Base-by-base conservation (phyloP, 768 basidiomycete genomes). In the Lyophyllum semitale region DNA sequence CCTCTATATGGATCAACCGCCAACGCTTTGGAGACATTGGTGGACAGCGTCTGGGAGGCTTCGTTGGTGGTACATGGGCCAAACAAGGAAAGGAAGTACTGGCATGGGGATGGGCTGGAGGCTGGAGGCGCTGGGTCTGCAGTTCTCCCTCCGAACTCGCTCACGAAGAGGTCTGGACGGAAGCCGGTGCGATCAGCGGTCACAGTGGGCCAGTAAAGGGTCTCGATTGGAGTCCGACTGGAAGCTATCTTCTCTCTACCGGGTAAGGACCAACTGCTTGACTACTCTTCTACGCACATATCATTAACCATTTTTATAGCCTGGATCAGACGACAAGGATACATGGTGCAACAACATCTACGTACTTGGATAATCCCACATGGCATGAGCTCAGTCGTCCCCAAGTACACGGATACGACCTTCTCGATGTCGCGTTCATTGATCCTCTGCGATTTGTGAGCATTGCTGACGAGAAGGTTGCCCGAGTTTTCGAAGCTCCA, bases 351-450 rank as follows among this genome's bases (percentile, higher is more conserved):
- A 66, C 77, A 63, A 74, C 70, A 12, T 48, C 51, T 22, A 18
- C 22, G 22, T 43, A 58, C n/a, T 22, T 51, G 20, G 55, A 57
- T 1, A 27, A 51, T 9, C 43, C 58, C 30, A 55, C 59, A 8
- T 96, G 94, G 94, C 89, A 90, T 63, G 97, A 99, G 67, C 76
- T 98, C 25, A 84, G 83, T 25, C 86, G 97, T 3, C 97, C 97
- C 18, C 97, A 99, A 70, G 87, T 98, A 17, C 97, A 99, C 72
- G 97, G 97, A 7, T 98, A 98, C 69, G 95, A 98, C 65, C 74
- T 98, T 33, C 77, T 95, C 17, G 88, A 87, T 51, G 87, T 84
- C 6, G 83, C 82, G 2, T 95, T 93, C 68, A 78, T 96, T 43
- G 79, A 82, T 54, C 76, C 88, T 0, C 74, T 94, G 43, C 85